These are phyloP conservation scores for Ilyonectria destructans DNA, from an alignment of 2,329 filamentous ascomycete species.

Conservation along the genomic window DNA sequence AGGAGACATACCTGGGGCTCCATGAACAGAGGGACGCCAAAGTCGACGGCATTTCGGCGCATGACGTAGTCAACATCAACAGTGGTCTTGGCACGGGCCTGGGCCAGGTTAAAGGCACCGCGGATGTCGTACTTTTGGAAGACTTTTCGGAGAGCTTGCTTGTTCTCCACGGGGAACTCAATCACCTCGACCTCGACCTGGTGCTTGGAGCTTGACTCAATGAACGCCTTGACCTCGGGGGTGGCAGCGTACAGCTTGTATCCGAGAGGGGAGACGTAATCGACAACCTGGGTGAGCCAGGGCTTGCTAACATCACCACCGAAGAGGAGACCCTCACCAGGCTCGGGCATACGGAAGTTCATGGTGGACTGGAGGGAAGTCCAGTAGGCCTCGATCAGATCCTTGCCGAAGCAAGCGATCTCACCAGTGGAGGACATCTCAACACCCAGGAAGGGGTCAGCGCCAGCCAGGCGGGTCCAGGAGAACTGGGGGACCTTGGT, in stretches of 20 bases:
- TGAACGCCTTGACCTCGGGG: constrained; percentile 84
- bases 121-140: constrained; percentile 98
- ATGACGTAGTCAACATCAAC: constrained; percentile 98
- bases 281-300: constrained; percentile 84
- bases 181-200: constrained; percentile 87
- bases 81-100: constrained; percentile 85
- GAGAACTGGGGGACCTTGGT: constrained; percentile 99
- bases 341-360: constrained; percentile 98
- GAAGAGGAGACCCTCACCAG: constrained; percentile 95
- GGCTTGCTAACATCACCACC: constrained; percentile 85
- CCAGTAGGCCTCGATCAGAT: constrained; percentile 98
- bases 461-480: constrained; percentile 97
- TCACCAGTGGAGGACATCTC: constrained; percentile 98
- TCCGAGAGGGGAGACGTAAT: constrained; percentile 89
- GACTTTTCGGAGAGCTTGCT: constrained; percentile 93
- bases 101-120: constrained; percentile 95
- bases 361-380: constrained; percentile 95
- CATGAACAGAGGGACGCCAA: constrained; percentile 98
- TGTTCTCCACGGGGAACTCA: constrained; percentile 97
- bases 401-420: constrained; percentile 98
- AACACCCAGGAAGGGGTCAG: constrained; percentile 96
- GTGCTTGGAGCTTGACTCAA: constrained; percentile 81
- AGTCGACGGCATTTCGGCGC: constrained; percentile 98
- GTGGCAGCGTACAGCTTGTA: constrained; percentile 96
- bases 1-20: constrained; percentile 86